Conservation (phyloP, 2,329 filamentous ascomycete species). For the Blumeriella jaapii region DNA sequence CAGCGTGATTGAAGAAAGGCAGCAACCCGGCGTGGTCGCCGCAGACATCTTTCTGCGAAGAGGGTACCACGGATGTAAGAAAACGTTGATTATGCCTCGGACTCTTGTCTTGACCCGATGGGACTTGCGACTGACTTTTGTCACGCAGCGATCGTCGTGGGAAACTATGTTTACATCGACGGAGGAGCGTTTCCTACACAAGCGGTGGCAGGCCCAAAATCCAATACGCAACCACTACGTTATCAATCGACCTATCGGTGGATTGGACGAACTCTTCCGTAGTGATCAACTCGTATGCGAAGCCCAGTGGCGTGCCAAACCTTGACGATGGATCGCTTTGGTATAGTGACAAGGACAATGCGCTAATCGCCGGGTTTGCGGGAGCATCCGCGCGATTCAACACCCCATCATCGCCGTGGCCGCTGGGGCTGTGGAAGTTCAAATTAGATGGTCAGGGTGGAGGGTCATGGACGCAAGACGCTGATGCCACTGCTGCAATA, state of each 20-base stretch:
- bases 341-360: slow-evolving; percentile 5
- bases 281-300: slow-evolving; percentile 6
- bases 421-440: slow-evolving; percentile 8
- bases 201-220: slow-evolving; percentile 3
- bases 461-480: slow-evolving; percentile 5
- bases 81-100: background rate
- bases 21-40: slow-evolving; percentile 4
- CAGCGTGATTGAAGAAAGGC: slow-evolving; percentile 3
- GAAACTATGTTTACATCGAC: slow-evolving; percentile 13
- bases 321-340: slow-evolving; percentile 4
- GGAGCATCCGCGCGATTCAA: slow-evolving; percentile 7
- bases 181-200: slow-evolving; percentile 10
- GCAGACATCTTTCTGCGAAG: slow-evolving; percentile 4
- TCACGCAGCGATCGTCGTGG: slow-evolving; percentile 9
- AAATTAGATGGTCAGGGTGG: slow-evolving; percentile 4
- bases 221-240: slow-evolving; percentile 5
- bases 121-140: background rate
- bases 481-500: slow-evolving; percentile 2
- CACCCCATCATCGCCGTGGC: slow-evolving; percentile 1
- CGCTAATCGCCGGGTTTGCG: slow-evolving; percentile 2
- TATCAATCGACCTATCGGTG: slow-evolving; percentile 10
- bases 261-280: slow-evolving; percentile 13
- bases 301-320: slow-evolving; percentile 5
- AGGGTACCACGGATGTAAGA: slow-evolving; percentile 8
- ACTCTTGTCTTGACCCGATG: background rate